Conservation (phyloP, 805 yeast species). For the Metschnikowia matae region DNA sequence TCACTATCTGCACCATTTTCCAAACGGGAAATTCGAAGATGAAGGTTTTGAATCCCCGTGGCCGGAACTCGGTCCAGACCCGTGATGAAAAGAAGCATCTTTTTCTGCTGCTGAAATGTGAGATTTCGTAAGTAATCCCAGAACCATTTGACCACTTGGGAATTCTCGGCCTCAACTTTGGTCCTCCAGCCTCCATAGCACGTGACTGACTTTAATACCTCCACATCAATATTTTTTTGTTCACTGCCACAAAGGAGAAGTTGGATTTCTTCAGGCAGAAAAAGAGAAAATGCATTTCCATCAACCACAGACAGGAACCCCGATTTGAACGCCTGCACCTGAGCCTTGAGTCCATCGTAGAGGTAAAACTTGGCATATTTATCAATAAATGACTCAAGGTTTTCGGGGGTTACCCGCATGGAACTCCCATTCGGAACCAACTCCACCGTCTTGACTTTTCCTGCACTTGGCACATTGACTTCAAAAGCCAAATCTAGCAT, state of each 20-base stretch:
- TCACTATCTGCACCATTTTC: slow-evolving; percentile 32
- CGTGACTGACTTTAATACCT: slow-evolving; percentile 64
- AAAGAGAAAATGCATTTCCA: slow-evolving; percentile 74
- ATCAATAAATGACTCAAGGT: slow-evolving; percentile 58
- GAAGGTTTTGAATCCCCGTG: slow-evolving; percentile 76
- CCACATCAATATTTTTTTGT: slow-evolving; percentile 61
- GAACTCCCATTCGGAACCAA: slow-evolving; percentile 57
- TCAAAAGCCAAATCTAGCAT: slow-evolving; percentile 58
- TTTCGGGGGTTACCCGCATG: slow-evolving; percentile 52
- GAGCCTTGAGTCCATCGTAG: slow-evolving; percentile 47
- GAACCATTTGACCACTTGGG: slow-evolving; percentile 65
- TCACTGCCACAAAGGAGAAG: slow-evolving; percentile 72
- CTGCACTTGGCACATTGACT: slow-evolving; percentile 49
- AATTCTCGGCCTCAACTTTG: slow-evolving; percentile 34
- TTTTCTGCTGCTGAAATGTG: slow-evolving; percentile 48
- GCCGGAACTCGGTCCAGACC: slow-evolving; percentile 94
- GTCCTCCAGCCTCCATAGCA: slow-evolving; percentile 61
- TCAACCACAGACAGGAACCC: slow-evolving; percentile 80
- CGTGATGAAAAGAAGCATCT: slow-evolving; percentile 71
- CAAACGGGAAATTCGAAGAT: slow-evolving; percentile 61
- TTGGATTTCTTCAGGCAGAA: slow-evolving; percentile 79
- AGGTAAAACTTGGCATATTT: slow-evolving; percentile 60
- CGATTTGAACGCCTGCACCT: slow-evolving; percentile 53
- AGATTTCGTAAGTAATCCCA: slow-evolving; percentile 71
- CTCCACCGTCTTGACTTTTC: slow-evolving; percentile 45